These are phyloP conservation scores for Rhizopus stolonifer DNA, from an alignment of 371 early-diverging fungal species.

Conservation along the genomic window DNA sequence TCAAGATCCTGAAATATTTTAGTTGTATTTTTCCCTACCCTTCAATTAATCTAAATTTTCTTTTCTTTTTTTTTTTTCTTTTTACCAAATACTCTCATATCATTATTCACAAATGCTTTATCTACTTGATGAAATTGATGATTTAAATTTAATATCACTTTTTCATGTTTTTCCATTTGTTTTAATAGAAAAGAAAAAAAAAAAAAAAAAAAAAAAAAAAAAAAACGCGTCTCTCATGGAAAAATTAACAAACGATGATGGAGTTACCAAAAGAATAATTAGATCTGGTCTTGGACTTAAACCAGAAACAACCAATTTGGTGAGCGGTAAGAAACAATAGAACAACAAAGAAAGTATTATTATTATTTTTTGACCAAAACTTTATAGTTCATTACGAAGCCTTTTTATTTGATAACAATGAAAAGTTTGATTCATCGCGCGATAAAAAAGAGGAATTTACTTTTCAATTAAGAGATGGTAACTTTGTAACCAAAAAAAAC, in stretches of 20 bases:
- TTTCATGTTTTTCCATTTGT: slow-evolving; percentile 22
- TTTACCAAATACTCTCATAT: slow-evolving; percentile 23
- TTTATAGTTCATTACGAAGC: slow-evolving; percentile 39
- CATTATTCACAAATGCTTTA: slow-evolving; percentile 7
- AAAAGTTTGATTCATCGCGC: slow-evolving; percentile 40
- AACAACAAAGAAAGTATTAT: neutral
- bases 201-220: neutral
- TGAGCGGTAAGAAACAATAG: slow-evolving; percentile 22
- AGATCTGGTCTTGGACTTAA: slow-evolving; percentile 22
- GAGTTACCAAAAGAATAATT: slow-evolving; percentile 40
- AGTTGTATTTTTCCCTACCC: slow-evolving; percentile 16
- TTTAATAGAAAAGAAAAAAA: neutral
- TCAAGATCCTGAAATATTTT: slow-evolving; percentile 18
- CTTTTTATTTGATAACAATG: slow-evolving; percentile 17
- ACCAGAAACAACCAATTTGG: slow-evolving; percentile 23
- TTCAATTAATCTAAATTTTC: neutral
- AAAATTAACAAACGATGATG: slow-evolving; percentile 33
- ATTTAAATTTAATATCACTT: slow-evolving; percentile 9
- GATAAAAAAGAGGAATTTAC: slow-evolving; percentile 22
- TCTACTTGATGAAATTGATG: slow-evolving; percentile 21
- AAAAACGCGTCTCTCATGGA: neutral
- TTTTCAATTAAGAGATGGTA: slow-evolving; percentile 5
- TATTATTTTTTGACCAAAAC: neutral
- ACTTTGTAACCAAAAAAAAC: neutral
- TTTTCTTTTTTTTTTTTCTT: neutral